Conservation (phyloP, 1,284 basidiomycete species). For the Ceratobasidium sp. region DNA sequence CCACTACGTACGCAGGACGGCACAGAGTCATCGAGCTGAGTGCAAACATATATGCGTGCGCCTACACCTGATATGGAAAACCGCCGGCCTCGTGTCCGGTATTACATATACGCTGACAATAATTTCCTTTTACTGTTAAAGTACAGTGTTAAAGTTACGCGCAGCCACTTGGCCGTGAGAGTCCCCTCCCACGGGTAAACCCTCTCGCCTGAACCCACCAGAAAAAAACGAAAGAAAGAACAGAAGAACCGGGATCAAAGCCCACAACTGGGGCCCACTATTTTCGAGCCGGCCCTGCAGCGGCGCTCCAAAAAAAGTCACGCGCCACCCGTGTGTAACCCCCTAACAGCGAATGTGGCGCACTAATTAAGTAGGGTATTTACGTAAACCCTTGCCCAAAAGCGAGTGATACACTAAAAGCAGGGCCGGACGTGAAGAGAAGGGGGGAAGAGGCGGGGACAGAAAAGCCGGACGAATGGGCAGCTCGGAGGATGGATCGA, state of each 20-base stretch:
- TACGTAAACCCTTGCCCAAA: slow-evolving; percentile 27
- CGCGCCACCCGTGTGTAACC: not conserved
- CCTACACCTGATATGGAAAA: not conserved
- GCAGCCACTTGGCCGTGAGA: not conserved
- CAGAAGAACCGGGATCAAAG: not conserved
- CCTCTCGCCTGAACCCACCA: not conserved
- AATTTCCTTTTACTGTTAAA: not conserved
- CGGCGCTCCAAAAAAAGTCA: not conserved
- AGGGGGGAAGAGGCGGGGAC: not conserved
- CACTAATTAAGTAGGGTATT: slow-evolving; percentile 16
- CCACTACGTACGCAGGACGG: not conserved
- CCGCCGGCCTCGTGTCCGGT: not conserved
- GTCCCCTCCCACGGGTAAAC: not conserved
- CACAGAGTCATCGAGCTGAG: too few species aligned
- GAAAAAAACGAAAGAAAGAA: not conserved
- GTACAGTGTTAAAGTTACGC: not conserved
- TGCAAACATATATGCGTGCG: not conserved
- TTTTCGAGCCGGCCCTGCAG: too few species aligned
- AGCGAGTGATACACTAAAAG: not conserved
- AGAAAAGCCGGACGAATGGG: not conserved
- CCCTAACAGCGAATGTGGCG: slow-evolving; percentile 7
- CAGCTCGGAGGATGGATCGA: not conserved
- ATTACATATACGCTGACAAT: not conserved
- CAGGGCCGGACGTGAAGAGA: not conserved
- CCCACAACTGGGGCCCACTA: not conserved